A percentile compares a stretch with the other conserved stretches of the same genome.
Conservation (phyloP, 169 alveolate species). For the Plasmodium berghei region DNA sequence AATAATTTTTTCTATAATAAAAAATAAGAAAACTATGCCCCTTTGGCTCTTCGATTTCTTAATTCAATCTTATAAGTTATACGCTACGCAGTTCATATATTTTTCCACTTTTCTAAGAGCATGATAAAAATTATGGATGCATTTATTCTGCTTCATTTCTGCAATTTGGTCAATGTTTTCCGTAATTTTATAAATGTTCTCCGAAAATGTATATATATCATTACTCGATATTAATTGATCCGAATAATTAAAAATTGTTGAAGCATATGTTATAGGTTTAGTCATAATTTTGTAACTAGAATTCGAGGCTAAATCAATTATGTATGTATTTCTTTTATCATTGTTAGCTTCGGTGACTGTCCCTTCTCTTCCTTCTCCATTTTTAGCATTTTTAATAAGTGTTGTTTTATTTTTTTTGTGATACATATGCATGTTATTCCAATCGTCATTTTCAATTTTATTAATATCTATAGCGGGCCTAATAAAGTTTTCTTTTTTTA, state of each 20-base stretch:
- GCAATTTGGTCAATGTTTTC: not conserved
- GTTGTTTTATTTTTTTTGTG: constrained; percentile 15
- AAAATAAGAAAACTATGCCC: too few relatives aligned
- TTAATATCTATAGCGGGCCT: constrained; percentile 28
- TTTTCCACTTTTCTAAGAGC: constrained; percentile 49
- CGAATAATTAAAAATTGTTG: constrained; percentile 56
- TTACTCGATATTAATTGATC: constrained; percentile 67
- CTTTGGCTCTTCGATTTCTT: too few relatives aligned
- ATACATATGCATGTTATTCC: constrained; percentile 28
- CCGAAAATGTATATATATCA: constrained; percentile 62
- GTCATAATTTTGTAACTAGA: constrained; percentile 23
- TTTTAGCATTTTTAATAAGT: not conserved
- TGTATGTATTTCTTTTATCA: not conserved
- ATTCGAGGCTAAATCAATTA: constrained; percentile 20
- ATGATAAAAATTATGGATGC: constrained; percentile 61
- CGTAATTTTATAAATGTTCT: constrained; percentile 13
- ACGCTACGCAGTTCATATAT: constrained; percentile 66
- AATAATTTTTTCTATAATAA: too few relatives aligned
- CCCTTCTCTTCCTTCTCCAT: not conserved
- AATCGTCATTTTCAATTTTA: constrained; percentile 15
- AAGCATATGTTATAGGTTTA: constrained; percentile 51
- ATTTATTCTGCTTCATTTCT: constrained; percentile 23
- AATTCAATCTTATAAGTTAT: constrained; percentile 10
- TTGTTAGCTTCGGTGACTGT: not conserved
- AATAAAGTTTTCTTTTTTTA: constrained; percentile 34